Conservation (phyloP, 495 filamentous ascomycete genomes). For the Polyplosphaeria fusca region DNA sequence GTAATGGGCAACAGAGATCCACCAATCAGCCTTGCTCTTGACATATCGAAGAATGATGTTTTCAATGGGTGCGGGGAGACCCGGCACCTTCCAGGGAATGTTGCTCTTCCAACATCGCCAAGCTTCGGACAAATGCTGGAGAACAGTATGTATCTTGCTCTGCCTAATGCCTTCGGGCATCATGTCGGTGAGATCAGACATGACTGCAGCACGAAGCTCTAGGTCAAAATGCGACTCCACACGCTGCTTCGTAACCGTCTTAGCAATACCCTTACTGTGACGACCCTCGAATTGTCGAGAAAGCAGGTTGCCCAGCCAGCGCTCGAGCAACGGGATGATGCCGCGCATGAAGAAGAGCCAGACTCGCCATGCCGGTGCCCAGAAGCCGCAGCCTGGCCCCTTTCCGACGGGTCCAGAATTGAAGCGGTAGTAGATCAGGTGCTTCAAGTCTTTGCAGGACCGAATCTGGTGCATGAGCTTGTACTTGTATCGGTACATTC, state of each 20-base stretch:
- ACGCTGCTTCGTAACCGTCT: conserved; percentile 98
- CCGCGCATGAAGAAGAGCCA: conserved; percentile 99
- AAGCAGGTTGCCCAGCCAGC: conserved; percentile 96
- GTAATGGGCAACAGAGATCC: conserved; percentile 98
- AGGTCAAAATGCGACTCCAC: conserved; percentile 99
- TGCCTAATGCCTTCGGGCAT: conserved; percentile 99
- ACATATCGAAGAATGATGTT: conserved; percentile 98
- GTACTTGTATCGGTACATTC: conserved; percentile 99
- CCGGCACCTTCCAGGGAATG: conserved; percentile 98
- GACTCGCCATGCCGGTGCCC: conserved; percentile 98
- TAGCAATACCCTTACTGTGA: conserved; percentile 98
- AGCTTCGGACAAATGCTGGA: conserved; percentile 95
- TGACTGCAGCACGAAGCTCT: conserved; percentile 95
- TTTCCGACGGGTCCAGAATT: conserved; percentile 98
- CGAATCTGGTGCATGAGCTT: conserved; percentile 99
- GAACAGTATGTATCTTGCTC: conserved; percentile 97
- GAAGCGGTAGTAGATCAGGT: conserved; percentile 99
- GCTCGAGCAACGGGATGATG: conserved; percentile 92
- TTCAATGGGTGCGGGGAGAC: conserved; percentile 92
- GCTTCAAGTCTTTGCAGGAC: conserved; percentile 98
- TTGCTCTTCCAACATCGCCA: conserved; percentile 99
- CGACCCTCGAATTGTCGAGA: conserved; percentile 98
- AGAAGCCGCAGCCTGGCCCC: conserved; percentile 97
- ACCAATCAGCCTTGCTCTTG: conserved; percentile 99
- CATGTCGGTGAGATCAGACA: conserved; percentile 99